These are phyloP conservation scores for Quercus parvula DNA, from an alignment of 306 rosid species.

Conservation along the genomic window DNA sequence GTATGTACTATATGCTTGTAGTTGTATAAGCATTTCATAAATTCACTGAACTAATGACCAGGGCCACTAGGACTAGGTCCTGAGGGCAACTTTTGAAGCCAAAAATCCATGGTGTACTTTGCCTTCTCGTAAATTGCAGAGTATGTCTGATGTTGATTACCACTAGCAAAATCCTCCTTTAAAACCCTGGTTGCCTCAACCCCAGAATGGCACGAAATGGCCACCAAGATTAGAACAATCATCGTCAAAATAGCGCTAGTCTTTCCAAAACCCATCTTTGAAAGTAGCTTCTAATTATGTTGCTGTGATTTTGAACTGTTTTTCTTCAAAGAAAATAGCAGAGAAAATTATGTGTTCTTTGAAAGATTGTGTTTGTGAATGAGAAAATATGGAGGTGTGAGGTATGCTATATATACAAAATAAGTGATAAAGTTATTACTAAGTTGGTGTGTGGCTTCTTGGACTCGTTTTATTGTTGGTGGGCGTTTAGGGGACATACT, in stretches of 20 bases:
- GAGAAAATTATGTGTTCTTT: no score
- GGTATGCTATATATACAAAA: no score
- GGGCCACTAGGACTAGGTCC: conserved; percentile 17
- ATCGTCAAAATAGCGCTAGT: background rate
- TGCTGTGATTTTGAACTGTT: background rate
- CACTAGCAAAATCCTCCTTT: background rate
- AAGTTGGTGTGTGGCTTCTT: no score
- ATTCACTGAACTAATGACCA: background rate
- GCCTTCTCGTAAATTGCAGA: background rate
- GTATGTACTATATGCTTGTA: no score
- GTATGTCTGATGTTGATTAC: background rate
- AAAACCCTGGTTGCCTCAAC: conserved; percentile 41
- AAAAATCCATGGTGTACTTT: background rate
- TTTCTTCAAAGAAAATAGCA: no score
- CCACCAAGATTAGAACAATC: background rate
- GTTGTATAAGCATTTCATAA: background rate
- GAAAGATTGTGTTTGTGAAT: no score
- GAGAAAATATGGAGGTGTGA: no score
- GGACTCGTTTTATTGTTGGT: no score
- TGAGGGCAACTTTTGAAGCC: conserved; percentile 1
- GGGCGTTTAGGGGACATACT: no score
- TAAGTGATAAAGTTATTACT: no score
- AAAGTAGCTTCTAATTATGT: background rate
- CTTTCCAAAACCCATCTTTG: background rate
- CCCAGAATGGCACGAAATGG: background rate